Base-by-base conservation (phyloP, 108 stramenopile species). In the Conticribra guillardii region DNA sequence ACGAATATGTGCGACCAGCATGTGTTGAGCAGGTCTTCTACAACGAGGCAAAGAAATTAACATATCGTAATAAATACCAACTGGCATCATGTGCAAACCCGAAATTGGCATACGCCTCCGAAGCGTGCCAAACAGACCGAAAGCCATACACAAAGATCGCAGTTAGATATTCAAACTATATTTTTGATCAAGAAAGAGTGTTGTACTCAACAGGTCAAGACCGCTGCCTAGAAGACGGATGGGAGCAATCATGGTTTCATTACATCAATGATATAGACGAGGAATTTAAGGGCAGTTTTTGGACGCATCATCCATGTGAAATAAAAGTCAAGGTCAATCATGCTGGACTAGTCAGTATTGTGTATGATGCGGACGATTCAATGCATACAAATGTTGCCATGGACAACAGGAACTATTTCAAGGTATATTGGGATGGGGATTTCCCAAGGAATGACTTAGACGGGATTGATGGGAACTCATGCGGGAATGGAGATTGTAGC, bases 21-120 rank as follows among this genome's bases (percentile, higher is more conserved):
- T 89, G 88, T 80, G 86, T 88, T 2, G 60, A 88, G 9, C 84
- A 83, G 45, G 75, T 69, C 16, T 89, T 89, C 48, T 87, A 72
- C 37, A 56, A 54, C 15, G 84, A 56, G 85, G 81, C 4, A 74
- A 80, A 54, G 76, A 64, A 22, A 66, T 88, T 8, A 71, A 74
- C 60, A 64, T 62, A 67, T 32, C 18, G 46, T 61, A 50, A 53
- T 64, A 5, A 41, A 11, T 41, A 41, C 11, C 37, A 41, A 11
- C 37, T 9, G 8, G 5, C 37, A 11, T 41, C 11, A 41, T 41
- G 37, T 41, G 37, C 37, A 5, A 47, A 30, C 55, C 21, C 54
- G 16, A 50, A 44, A 50, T 16, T 44, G 9, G 54, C 52, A 22
- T 41, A 54, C 18, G 73, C 73, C 30, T 66, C 73, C 9, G 73